Evolutionary conservation across 176 grass and related monocot genomes (phyloP), one percentile per base, ranked within the genome.

Genomic region (Ampelocalamus luodianensis): DNA sequence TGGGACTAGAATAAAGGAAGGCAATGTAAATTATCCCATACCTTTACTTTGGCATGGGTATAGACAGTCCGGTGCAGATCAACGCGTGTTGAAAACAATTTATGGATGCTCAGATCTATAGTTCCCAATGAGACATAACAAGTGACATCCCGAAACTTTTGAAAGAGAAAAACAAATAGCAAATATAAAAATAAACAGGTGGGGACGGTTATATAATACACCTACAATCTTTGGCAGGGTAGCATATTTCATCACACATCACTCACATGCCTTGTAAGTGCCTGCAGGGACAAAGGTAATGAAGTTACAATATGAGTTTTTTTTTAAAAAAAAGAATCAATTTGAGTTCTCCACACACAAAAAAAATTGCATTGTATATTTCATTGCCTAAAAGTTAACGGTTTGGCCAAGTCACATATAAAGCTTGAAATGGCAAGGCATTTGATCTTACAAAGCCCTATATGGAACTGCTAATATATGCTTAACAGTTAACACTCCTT

Each of bases 1-100:
- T 10, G 9, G 50, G 72, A 71, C 11, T 39, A 16, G 3, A 27
- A 68, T 18, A 80, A 24, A 1, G 12, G 10, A 38, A 24, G 48
- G 49, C 0, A 32, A 50, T 71, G 7, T 60, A 80, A 60, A 60
- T 40, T 44, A 51, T 51, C 26, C 29, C n/a, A 17, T 79, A 98
- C 96, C 96, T 98, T 98, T 23, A 95, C 93, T 95, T 98, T 98
- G 12, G 89, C 79, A 87, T 98, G 96, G 76, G 96, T 98, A 76
- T 98, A 98, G 48, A 98, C 93, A 15, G 91, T 95, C 12, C 93
- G 70, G 53, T 98, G 96, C 46, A 98, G 89, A 82, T 98, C 96
- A 54, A 91, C 93, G 72, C 96, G 93, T 64, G 96, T 90, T 61
- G 91, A 75, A 89, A 98, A 98, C 72, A 95, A 92, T 87, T 95